Conservation (phyloP, 257 asterid genomes). For the Nicotiana undulata region DNA sequence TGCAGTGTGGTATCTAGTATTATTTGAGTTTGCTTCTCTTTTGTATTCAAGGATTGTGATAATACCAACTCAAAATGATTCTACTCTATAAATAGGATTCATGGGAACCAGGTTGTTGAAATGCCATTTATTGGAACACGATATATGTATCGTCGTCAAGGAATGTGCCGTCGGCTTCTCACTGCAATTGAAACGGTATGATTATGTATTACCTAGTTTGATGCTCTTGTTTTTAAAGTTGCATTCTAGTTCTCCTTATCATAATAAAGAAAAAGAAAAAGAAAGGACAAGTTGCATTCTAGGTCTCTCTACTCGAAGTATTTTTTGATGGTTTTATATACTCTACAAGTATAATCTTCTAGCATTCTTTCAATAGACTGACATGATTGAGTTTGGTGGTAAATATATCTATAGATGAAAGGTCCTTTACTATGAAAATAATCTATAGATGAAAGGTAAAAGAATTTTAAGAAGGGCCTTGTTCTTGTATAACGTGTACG, state of each 20-base stretch:
- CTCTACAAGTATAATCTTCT: background rate
- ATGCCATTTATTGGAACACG: conserved; percentile 99
- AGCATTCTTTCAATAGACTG: background rate
- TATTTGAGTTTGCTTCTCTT: background rate
- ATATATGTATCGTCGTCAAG: conserved; percentile 67
- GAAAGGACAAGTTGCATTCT: background rate
- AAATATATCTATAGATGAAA: background rate
- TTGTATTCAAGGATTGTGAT: background rate
- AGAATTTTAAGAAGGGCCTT: background rate
- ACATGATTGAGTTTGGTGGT: background rate
- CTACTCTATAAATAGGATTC: conserved; percentile 43
- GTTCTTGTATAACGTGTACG: background rate
- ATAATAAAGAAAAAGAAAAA: background rate
- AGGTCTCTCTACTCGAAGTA: background rate
- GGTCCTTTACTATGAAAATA: background rate
- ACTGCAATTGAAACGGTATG: conserved; percentile 64
- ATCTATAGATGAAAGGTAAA: background rate
- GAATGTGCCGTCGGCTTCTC: conserved; percentile 84
- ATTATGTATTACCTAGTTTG: conserved; percentile 38
- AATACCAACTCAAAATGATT: conserved; percentile 1
- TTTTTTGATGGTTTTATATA: background rate
- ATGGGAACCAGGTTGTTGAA: conserved; percentile 81
- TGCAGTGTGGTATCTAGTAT: background rate
- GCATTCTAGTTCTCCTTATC: background rate
- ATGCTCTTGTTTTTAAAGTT: background rate